phyloP scores from a whole-genome alignment of 2,329 filamentous ascomycete species.

The Triangularia setosa region DNA sequence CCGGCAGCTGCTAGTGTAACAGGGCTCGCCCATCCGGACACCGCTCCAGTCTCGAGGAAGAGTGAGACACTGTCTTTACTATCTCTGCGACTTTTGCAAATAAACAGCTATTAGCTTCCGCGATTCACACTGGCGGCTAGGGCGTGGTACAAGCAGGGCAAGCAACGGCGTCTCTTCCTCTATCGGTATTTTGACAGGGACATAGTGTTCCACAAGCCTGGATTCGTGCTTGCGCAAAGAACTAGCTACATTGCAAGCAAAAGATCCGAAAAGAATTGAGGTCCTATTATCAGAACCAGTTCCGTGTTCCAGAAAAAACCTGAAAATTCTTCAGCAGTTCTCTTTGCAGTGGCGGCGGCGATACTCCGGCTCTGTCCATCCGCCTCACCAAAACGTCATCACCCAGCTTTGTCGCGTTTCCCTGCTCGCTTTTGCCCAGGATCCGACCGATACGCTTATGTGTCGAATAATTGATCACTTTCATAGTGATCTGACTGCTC shows the following conservation, averaged over 20 bases:
- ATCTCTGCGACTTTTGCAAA: neutral
- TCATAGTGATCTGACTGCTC: neutral
- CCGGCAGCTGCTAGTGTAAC: neutral
- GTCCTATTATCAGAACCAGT: neutral
- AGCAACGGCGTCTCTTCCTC: neutral
- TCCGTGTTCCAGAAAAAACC: neutral
- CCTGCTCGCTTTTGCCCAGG: slow-evolving; percentile 1
- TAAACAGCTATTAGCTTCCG: neutral
- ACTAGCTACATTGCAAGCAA: neutral
- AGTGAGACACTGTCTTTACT: neutral
- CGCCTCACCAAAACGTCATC: slow-evolving; percentile 17
- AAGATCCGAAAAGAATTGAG: neutral
- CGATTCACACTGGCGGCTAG: neutral
- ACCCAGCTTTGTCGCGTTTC: neutral
- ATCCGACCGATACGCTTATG: neutral
- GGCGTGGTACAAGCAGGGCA: neutral
- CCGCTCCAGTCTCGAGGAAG: neutral
- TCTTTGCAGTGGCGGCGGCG: slow-evolving; percentile 10
- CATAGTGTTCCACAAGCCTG: neutral
- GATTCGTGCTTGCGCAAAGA: neutral
- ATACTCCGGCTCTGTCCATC: slow-evolving; percentile 1
- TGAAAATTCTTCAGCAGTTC: neutral
- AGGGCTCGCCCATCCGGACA: neutral
- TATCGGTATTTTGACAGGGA: neutral
- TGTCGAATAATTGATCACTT: neutral